Conservation (phyloP, 495 filamentous ascomycete species). For the Durotheca rogersii region DNA sequence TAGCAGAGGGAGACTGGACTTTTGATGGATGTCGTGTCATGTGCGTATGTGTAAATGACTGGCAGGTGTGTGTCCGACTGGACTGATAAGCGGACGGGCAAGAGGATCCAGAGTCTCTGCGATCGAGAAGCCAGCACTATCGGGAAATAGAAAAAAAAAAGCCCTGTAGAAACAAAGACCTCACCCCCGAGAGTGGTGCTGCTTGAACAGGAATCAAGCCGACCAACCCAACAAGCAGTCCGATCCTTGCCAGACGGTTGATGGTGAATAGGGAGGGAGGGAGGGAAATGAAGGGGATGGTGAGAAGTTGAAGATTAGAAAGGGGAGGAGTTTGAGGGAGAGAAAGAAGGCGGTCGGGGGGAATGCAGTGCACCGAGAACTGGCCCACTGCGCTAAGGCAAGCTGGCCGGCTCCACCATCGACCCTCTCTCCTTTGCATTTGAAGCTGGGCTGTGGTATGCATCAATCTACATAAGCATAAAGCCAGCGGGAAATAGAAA, state of each 20-base stretch:
- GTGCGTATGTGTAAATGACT: too few species aligned
- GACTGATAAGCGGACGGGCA: slow-evolving; percentile 11
- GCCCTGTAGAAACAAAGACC: slow-evolving; percentile 27
- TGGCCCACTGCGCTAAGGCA: slow-evolving; percentile 6
- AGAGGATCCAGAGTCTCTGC: slow-evolving; percentile 28
- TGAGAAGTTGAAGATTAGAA: slow-evolving; percentile 32
- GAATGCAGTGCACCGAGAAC: slow-evolving; percentile 27
- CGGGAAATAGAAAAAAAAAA: too few species aligned
- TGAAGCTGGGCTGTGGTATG: too few species aligned
- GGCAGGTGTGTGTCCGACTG: slow-evolving; percentile 11
- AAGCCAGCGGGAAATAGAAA: too few species aligned
- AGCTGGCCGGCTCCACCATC: too few species aligned
- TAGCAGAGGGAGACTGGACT: too few species aligned
- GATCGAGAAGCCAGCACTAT: too few species aligned
- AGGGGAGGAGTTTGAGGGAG: slow-evolving; percentile 31
- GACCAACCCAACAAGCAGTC: slow-evolving; percentile 19
- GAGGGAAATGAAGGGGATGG: slow-evolving; percentile 3
- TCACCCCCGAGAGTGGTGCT: slow-evolving; percentile 27
- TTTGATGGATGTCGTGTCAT: too few species aligned
- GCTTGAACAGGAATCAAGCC: slow-evolving; percentile 25
- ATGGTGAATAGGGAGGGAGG: slow-evolving; percentile 21
- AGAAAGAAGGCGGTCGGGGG: slow-evolving; percentile 32
- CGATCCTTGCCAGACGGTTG: slow-evolving; percentile 27
- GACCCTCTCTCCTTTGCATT: too few species aligned
- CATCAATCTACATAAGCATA: too few species aligned